Conservation (phyloP, 1,284 basidiomycete genomes). For the Pascua sp. region DNA sequence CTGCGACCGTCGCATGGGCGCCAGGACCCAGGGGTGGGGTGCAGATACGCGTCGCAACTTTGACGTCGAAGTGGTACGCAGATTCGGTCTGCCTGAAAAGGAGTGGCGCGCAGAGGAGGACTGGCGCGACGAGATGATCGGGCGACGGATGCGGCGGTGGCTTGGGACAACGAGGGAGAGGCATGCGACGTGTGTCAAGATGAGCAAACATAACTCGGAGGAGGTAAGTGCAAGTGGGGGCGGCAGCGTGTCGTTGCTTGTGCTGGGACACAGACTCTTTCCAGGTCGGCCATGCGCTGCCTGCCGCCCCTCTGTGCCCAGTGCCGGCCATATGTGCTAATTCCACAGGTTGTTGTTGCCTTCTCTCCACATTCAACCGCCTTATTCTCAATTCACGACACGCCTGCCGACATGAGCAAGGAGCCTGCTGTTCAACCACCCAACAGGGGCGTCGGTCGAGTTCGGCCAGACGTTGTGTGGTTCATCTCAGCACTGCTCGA, state of each 20-base stretch:
- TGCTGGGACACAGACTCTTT: no score
- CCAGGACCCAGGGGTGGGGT: slow-evolving; percentile 71
- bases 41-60: slow-evolving; percentile 46
- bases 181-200: slow-evolving; percentile 76
- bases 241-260: no score
- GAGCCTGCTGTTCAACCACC: no score
- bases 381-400: slow-evolving; percentile 73
- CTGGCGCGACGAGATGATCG: slow-evolving; percentile 11
- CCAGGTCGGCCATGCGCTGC: no score
- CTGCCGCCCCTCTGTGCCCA: no score
- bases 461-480: no score
- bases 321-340: slow-evolving; percentile 19
- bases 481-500: no score
- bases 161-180: slow-evolving; percentile 38
- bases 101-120: slow-evolving; percentile 27
- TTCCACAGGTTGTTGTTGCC: slow-evolving; percentile 50
- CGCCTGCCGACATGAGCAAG: slow-evolving; percentile 25
- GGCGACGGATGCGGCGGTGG: slow-evolving; percentile 4
- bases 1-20: slow-evolving; percentile 77
- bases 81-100: slow-evolving; percentile 62
- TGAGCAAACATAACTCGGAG: slow-evolving; percentile 70
- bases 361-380: slow-evolving; percentile 75
- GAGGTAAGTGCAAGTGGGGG: slow-evolving; percentile 57
- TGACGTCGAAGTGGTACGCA: slow-evolving; percentile 71
- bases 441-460: no score